These are phyloP conservation scores for Triticum dicoccoides DNA, from an alignment of 176 grass and related monocot species.

Conservation along the genomic window DNA sequence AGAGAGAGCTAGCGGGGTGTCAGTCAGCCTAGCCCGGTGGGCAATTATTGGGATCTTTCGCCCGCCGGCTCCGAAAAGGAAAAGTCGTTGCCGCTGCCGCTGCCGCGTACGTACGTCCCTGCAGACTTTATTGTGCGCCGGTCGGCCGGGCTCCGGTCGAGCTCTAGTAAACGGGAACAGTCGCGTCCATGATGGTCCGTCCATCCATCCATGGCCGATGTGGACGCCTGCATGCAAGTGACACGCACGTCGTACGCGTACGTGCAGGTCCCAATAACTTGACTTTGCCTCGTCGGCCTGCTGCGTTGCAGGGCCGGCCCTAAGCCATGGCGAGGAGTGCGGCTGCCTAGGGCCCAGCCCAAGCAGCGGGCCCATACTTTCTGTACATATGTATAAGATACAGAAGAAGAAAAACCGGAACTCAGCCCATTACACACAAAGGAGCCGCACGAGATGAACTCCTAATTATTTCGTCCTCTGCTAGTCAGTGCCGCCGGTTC, in stretches of 20 bases:
- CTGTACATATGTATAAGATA: too few species aligned
- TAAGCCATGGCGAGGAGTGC: too few species aligned
- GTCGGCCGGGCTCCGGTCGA: neutral
- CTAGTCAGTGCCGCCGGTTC: too few species aligned
- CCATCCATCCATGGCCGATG: neutral
- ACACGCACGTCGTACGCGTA: neutral
- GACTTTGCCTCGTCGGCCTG: neutral
- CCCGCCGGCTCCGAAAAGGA: conserved; percentile 8
- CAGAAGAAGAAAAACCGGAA: too few species aligned
- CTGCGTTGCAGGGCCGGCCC: neutral
- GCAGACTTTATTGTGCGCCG: neutral
- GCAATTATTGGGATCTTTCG: conserved; percentile 16
- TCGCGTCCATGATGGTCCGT: neutral
- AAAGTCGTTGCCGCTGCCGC: neutral
- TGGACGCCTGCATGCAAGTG: neutral
- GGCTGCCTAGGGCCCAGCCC: too few species aligned
- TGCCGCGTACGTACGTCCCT: neutral
- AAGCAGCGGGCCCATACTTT: too few species aligned
- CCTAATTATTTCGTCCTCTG: too few species aligned
- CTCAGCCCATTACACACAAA: too few species aligned
- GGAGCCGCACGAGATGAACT: too few species aligned
- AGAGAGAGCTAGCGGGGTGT: too few species aligned
- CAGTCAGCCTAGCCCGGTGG: neutral
- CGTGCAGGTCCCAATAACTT: neutral
- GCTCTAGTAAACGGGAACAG: neutral